These are phyloP conservation scores for Phytophthora meadii DNA, from an alignment of 352 stramenopile genomes.

Conservation along the genomic window DNA sequence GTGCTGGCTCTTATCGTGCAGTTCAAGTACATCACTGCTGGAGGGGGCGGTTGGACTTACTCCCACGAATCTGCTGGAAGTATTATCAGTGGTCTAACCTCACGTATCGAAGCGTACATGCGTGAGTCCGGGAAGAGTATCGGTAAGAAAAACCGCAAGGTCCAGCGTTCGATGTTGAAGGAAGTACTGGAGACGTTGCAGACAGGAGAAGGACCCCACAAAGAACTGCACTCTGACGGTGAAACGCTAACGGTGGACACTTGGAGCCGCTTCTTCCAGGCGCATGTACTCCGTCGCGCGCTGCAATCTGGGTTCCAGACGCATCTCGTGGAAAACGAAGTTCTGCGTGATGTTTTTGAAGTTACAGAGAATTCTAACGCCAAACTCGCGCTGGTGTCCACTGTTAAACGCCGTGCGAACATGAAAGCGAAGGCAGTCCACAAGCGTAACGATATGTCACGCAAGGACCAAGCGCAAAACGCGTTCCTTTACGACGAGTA, in stretches of 20 bases:
- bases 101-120: slow-evolving; percentile 69
- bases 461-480: slow-evolving; percentile 65
- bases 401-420: slow-evolving; percentile 52
- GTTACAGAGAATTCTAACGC: slow-evolving; percentile 55
- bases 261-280: slow-evolving; percentile 74
- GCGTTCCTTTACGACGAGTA: slow-evolving; percentile 75
- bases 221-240: slow-evolving; percentile 60
- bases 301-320: slow-evolving; percentile 68
- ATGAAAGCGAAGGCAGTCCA: slow-evolving; percentile 56
- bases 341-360: slow-evolving; percentile 71
- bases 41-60: slow-evolving; percentile 53
- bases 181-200: slow-evolving; percentile 70
- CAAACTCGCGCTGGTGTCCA: slow-evolving; percentile 59
- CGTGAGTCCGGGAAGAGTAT: slow-evolving; percentile 72
- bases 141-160: slow-evolving; percentile 77
- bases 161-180: slow-evolving; percentile 70
- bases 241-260: slow-evolving; percentile 62
- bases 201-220: slow-evolving; percentile 60
- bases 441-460: slow-evolving; percentile 62
- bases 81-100: slow-evolving; percentile 53
- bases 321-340: slow-evolving; percentile 62
- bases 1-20: slow-evolving; percentile 69
- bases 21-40: slow-evolving; percentile 57
- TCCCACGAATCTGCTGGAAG: slow-evolving; percentile 46
- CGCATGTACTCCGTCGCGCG: slow-evolving; percentile 60